These are phyloP conservation scores for Phytophthora pini DNA, from an alignment of 352 stramenopile species.

Conservation along the genomic window DNA sequence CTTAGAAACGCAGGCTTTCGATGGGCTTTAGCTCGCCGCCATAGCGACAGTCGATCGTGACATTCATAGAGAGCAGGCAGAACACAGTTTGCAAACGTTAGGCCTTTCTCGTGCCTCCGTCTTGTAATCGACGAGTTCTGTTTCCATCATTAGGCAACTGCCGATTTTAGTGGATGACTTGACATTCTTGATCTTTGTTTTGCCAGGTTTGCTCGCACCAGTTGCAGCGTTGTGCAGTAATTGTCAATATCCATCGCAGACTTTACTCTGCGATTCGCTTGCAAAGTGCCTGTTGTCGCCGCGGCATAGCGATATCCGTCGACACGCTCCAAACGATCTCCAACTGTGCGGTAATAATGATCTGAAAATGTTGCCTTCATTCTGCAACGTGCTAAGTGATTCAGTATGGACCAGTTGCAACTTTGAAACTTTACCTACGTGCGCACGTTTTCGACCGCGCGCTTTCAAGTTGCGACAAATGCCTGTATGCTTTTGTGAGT, in stretches of 20 bases:
- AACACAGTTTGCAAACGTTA: constrained; percentile 1
- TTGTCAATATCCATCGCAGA: constrained; percentile 3
- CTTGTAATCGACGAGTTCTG: not conserved
- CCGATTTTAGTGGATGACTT: constrained; percentile 13
- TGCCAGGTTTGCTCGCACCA: not conserved
- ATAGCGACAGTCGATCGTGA: constrained; percentile 14
- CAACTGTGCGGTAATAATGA: constrained; percentile 17
- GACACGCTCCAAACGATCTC: constrained; percentile 20
- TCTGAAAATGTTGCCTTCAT: constrained; percentile 7
- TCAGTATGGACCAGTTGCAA: constrained; percentile 17
- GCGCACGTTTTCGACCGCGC: constrained; percentile 14
- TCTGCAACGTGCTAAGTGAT: constrained; percentile 9
- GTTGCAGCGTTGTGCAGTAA: not conserved
- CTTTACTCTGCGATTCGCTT: no score
- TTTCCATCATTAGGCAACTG: constrained; percentile 24
- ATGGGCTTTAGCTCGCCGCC: not conserved
- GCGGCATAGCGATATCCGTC: constrained; percentile 6
- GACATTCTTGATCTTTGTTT: constrained; percentile 1
- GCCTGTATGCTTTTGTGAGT: constrained; percentile 17
- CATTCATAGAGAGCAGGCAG: constrained; percentile 11
- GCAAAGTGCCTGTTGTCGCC: not conserved
- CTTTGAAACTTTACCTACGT: constrained; percentile 29
- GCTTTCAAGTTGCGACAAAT: constrained; percentile 19
- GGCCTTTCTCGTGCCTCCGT: constrained; percentile 15
- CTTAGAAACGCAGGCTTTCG: constrained; percentile 1